Evolutionary conservation across 1,284 basidiomycete genomes (phyloP), one percentile per base, ranked within the genome.

Genomic region (Inonotus hispidus): DNA sequence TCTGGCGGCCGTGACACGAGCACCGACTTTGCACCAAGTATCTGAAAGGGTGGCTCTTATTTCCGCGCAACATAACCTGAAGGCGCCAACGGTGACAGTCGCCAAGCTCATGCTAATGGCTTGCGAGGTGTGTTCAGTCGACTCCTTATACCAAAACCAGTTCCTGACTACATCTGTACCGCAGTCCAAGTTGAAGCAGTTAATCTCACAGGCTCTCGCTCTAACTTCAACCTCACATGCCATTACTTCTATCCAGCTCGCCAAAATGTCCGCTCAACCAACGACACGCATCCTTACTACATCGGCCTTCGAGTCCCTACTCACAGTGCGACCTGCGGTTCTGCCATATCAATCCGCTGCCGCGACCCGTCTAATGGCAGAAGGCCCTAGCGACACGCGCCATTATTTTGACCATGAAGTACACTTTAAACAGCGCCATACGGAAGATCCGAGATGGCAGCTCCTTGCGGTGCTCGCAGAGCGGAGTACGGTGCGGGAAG

Each of bases 101-200:
- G 77, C 87, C 14, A 78, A 83, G 4, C 75, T 92, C 3, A 80
- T 92, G 77, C 82, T 85, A 71, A 79, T 90, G 49, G 90, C 90
- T 1, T 87, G 87, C 67, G 89, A 92, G 76, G 88, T 88, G 61
- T 6, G 75, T 69, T 16, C 27, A 25, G 2, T 21, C 25, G 1
- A 27, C 37, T 4, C 10, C 52, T 35, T 38, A 7, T 23, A n/a
- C 49, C 32, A n/a, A 21, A 56, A 14, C 21, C 46, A 32, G 29
- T 8, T 6, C 8, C 60, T 35, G 23, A 29, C 52, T 35, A 59
- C 25, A 13, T 41, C 8, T 10, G 3, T 32, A 8, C 50, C 39
- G 27, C 59, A 91, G 89, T 87, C 87, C 8, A 90, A 90, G 69
- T 77, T 92, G 7, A 92, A 92, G 69, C 88, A 92, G 63, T 78